Base-by-base conservation (phyloP, 768 basidiomycete species). In the Phanerochaete carnosa region DNA sequence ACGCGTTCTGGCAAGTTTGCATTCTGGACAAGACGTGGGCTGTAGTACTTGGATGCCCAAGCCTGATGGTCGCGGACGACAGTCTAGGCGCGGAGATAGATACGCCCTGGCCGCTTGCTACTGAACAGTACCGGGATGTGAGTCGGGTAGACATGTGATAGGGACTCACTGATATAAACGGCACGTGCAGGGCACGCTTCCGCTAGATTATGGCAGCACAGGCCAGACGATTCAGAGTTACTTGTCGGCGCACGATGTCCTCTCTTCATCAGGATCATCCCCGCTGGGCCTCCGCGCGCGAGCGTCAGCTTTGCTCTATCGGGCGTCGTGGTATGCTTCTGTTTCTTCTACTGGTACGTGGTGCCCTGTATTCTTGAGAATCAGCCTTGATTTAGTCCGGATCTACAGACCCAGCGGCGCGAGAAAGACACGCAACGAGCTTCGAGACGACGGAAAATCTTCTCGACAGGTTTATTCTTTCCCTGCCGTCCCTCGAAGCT, bases 1-100 rank as follows among this genome's bases (percentile, higher is more conserved):
- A 83, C 58, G 83, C 80, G 1, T 88, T 89, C 66, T 89, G 87
- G 87, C 72, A 79, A 1, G 84, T 83, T 8, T 81, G 83, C 61
- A 72, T 76, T 45, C 75, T 87, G 57, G 85, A 88, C 72, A 85
- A 85, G 61, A 77, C 78, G 61, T 79, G 85, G 63, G 76, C 82
- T 2, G 78, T 85, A 30, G 78, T 80, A 2, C 74, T 86, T 49
- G 85, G 85, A 56, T 75, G 77, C 2, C 79, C 84, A 0, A 66
- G 78, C 28, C 77, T 77, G 25, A 77, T 88, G 26, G 82, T 79
- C 64, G 82, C 84, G 51, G 75, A 82, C 55, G 84, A 83, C 62
- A 78, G 79, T 28, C 62, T 62, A 23, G 66, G 69, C 12, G 67
- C 66, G 47, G 65, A 70, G 50, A 72, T 78, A 25, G 76, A 76